phyloP scores from a whole-genome alignment of 2,329 filamentous ascomycete genomes.

The Epichloe aotearoae region DNA sequence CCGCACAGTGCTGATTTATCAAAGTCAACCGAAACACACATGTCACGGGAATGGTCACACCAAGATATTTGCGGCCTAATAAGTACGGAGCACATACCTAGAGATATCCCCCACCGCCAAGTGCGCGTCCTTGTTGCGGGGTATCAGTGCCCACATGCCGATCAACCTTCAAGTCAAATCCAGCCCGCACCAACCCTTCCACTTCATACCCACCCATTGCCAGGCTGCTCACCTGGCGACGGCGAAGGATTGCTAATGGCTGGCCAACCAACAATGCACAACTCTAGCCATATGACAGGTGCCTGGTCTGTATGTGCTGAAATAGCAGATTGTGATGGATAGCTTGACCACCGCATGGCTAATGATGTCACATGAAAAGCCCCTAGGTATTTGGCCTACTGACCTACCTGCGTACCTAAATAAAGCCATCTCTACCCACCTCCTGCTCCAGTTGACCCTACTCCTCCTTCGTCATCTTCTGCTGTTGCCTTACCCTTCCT shows the following conservation, averaged over 20 bases:
- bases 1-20: no score
- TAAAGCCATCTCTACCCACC: neutral
- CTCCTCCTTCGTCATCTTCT: neutral
- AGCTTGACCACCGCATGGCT: no score
- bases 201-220: no score
- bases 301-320: neutral
- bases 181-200: no score
- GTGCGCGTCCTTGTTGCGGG: neutral
- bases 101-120: no score
- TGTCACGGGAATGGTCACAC: no score
- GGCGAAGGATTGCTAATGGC: neutral
- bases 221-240: neutral
- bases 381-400: no score
- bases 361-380: neutral
- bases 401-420: neutral
- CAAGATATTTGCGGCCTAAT: neutral
- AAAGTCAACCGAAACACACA: no score
- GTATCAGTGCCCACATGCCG: neutral
- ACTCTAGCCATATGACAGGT: neutral
- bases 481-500: no score
- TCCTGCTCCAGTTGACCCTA: no score
- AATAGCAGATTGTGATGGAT: neutral
- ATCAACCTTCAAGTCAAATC: neutral
- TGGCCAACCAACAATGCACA: neutral
- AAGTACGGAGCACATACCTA: conserved; percentile 7